Conservation (phyloP, 202 grass and related monocot species). For the Hordeum pubiflorum region DNA sequence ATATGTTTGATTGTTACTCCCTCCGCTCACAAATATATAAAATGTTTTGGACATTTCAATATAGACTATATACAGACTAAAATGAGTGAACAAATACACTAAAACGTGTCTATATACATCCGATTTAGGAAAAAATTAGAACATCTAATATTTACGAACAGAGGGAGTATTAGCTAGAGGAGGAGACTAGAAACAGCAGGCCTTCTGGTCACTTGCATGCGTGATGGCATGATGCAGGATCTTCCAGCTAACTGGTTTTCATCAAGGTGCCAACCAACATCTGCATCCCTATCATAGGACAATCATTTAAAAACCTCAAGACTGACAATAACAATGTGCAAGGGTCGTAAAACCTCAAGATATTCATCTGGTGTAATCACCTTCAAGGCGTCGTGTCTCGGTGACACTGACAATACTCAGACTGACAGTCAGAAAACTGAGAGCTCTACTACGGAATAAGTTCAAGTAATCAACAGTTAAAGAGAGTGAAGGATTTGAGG, state of each 20-base stretch:
- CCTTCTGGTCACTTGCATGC: background rate
- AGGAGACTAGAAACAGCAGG: background rate
- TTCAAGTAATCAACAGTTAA: background rate
- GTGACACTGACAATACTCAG: conserved; percentile 14
- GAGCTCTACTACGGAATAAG: conserved; percentile 27
- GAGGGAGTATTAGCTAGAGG: background rate
- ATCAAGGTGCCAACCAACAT: conserved; percentile 28
- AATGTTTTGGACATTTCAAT: too few species aligned
- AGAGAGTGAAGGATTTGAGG: conserved; percentile 12
- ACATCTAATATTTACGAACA: too few species aligned
- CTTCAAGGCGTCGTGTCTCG: conserved; percentile 40
- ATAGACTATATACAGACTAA: too few species aligned
- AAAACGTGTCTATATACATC: too few species aligned
- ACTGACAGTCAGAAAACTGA: conserved; percentile 34
- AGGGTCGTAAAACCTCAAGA: conserved; percentile 23
- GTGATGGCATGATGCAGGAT: conserved; percentile 16
- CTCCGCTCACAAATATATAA: too few species aligned
- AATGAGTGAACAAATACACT: too few species aligned
- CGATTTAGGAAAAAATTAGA: too few species aligned
- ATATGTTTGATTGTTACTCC: background rate
- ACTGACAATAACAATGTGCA: conserved; percentile 24
- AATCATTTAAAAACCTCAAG: conserved; percentile 21
- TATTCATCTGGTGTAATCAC: conserved; percentile 46
- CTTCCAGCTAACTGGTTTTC: conserved; percentile 45
- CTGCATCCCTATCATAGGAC: background rate